These are phyloP conservation scores for Aphanomyces astaci DNA, from an alignment of 352 stramenopile genomes.

Conservation along the genomic window DNA sequence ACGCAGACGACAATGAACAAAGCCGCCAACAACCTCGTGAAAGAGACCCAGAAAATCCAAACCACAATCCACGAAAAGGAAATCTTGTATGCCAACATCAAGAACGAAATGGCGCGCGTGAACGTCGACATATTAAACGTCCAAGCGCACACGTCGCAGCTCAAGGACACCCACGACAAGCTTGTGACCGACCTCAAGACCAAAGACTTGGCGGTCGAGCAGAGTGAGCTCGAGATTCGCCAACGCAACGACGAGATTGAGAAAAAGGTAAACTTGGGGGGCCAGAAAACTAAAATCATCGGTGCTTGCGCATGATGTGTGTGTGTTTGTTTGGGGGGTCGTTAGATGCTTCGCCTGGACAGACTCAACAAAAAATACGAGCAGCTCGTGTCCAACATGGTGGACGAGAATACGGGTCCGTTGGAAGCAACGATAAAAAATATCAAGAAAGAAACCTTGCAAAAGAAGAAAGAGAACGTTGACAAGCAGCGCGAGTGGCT, in stretches of 20 bases:
- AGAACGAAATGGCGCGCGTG: conserved; percentile 91
- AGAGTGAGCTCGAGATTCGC: conserved; percentile 89
- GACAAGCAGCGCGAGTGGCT: conserved; percentile 89
- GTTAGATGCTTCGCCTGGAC: conserved; percentile 80
- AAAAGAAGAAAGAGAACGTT: conserved; percentile 50
- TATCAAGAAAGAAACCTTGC: conserved; percentile 81
- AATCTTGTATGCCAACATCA: conserved; percentile 74
- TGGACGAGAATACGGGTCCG: conserved; percentile 88
- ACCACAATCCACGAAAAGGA: conserved; percentile 81
- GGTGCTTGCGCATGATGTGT: background rate
- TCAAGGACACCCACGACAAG: conserved; percentile 76
- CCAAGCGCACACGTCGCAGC: conserved; percentile 77
- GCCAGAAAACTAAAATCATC: no score
- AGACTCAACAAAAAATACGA: conserved; percentile 94
- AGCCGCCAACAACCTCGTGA: conserved; percentile 85
- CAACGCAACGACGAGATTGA: conserved; percentile 94
- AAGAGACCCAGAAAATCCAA: conserved; percentile 66
- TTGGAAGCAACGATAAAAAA: conserved; percentile 92
- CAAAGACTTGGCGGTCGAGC: conserved; percentile 85
- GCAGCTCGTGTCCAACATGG: conserved; percentile 80
- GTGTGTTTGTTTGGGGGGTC: background rate
- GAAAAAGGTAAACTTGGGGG: conserved; percentile 70
- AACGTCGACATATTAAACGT: conserved; percentile 90
- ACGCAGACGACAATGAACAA: conserved; percentile 87
- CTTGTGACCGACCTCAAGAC: conserved; percentile 76